phyloP scores from a whole-genome alignment of 257 asterid genomes.

The Primulina eburnea region DNA sequence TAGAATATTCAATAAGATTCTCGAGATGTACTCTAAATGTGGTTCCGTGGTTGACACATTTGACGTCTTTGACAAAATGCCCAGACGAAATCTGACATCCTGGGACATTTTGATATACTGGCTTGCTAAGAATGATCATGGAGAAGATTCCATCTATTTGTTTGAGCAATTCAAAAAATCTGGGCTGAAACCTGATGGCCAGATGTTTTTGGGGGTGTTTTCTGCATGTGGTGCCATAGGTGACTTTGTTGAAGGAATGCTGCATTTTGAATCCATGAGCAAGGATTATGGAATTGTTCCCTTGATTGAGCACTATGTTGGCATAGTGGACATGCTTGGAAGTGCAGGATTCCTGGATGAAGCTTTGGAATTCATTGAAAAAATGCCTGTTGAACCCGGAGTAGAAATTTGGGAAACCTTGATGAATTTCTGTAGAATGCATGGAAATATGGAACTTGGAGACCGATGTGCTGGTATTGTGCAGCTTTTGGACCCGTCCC shows the following conservation, averaged over 20 bases:
- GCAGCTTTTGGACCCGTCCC: constrained; percentile 54
- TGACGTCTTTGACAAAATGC: constrained; percentile 58
- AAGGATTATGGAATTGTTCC: constrained; percentile 61
- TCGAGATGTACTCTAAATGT: constrained; percentile 68
- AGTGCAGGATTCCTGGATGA: constrained; percentile 67
- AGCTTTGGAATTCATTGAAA: constrained; percentile 74
- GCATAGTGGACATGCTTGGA: constrained; percentile 72
- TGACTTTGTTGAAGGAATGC: constrained; percentile 64
- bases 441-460: constrained; percentile 72
- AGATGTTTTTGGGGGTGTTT: constrained; percentile 62
- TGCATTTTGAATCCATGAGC: constrained; percentile 72
- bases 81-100: constrained; percentile 55
- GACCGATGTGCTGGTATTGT: constrained; percentile 69
- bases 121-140: constrained; percentile 62
- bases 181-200: constrained; percentile 68
- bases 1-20: constrained; percentile 50
- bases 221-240: constrained; percentile 56
- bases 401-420: constrained; percentile 63
- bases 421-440: constrained; percentile 66
- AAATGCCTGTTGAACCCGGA: constrained; percentile 57
- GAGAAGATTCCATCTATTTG: constrained; percentile 65
- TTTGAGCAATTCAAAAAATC: constrained; percentile 62
- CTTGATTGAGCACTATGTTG: constrained; percentile 64
- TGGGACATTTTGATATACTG: constrained; percentile 83
- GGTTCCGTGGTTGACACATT: constrained; percentile 70